Conservation (phyloP, 768 basidiomycete genomes). For the Paxillus involutus region DNA sequence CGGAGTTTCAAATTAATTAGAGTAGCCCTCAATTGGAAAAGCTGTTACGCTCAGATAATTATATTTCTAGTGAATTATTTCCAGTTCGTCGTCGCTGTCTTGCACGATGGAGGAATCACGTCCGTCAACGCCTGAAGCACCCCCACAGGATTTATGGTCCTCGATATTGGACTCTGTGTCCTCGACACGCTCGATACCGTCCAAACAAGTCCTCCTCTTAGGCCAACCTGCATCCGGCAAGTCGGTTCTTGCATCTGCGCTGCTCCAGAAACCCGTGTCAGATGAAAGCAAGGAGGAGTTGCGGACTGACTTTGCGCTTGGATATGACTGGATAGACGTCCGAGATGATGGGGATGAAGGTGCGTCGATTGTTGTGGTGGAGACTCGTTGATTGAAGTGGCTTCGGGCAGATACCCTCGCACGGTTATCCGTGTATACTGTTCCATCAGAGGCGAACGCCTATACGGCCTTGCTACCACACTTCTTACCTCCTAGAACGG, state of each 20-base stretch:
- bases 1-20: conserved; percentile 26
- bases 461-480: conserved; percentile 74
- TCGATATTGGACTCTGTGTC: conserved; percentile 90
- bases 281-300: conserved; percentile 61
- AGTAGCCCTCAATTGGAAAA: background rate
- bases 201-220: conserved; percentile 85
- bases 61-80: background rate
- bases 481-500: conserved; percentile 70
- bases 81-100: background rate
- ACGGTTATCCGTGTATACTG: conserved; percentile 87
- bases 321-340: conserved; percentile 91
- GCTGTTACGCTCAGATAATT: background rate
- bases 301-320: conserved; percentile 77
- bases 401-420: conserved; percentile 72
- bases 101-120: conserved; percentile 45
- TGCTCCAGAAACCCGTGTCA: conserved; percentile 63
- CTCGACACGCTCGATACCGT: conserved; percentile 74
- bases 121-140: conserved; percentile 68
- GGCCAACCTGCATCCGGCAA: conserved; percentile 82
- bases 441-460: conserved; percentile 74
- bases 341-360: conserved; percentile 95
- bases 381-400: conserved; percentile 1
- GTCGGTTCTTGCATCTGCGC: conserved; percentile 66
- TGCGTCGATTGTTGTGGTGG: conserved; percentile 31
- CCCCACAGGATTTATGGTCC: conserved; percentile 86